These are phyloP conservation scores for Pseudopyricularia cyperi DNA, from an alignment of 2,329 filamentous ascomycete species.

Conservation along the genomic window DNA sequence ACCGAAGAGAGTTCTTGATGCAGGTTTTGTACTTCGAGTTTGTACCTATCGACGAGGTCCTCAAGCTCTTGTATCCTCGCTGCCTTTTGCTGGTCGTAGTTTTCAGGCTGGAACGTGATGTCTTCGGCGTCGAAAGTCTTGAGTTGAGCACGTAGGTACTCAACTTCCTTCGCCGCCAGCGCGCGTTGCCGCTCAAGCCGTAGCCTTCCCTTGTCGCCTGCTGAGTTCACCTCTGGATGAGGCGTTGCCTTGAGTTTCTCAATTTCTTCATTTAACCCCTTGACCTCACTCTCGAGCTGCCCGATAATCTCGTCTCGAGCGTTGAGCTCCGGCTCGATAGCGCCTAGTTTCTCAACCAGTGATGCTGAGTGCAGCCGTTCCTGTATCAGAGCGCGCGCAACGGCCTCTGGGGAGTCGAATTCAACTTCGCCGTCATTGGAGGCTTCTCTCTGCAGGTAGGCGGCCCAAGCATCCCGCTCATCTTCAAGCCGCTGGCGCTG, in stretches of 20 bases:
- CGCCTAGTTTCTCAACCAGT: slow-evolving; percentile 69
- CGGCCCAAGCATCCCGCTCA: slow-evolving; percentile 75
- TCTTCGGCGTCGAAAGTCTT: slow-evolving; percentile 84
- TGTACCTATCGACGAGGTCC: slow-evolving; percentile 75
- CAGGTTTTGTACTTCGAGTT: slow-evolving; percentile 61
- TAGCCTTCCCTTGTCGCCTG: slow-evolving; percentile 52
- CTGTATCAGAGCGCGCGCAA: slow-evolving; percentile 73
- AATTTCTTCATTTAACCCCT: slow-evolving; percentile 50
- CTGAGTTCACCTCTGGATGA: slow-evolving; percentile 8
- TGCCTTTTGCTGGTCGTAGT: slow-evolving; percentile 61
- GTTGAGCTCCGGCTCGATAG: slow-evolving; percentile 62
- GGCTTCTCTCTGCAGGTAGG: slow-evolving; percentile 62
- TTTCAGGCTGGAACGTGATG: slow-evolving; percentile 68
- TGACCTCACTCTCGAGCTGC: slow-evolving; percentile 57
- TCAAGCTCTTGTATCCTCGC: slow-evolving; percentile 73
- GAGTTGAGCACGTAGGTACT: slow-evolving; percentile 84
- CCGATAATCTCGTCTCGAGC: slow-evolving; percentile 68
- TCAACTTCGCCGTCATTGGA: slow-evolving; percentile 48
- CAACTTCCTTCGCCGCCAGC: slow-evolving; percentile 81
- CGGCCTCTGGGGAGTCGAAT: slow-evolving; percentile 77
- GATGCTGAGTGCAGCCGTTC: slow-evolving; percentile 70
- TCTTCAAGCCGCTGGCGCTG: slow-evolving; percentile 82
- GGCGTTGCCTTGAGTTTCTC: slow-evolving; percentile 50
- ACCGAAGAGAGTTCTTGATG: slow-evolving; percentile 60
- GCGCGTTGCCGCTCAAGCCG: slow-evolving; percentile 76